phyloP scores from a whole-genome alignment of 2,329 filamentous ascomycete species.

The Ceratocystis alfenasii region DNA sequence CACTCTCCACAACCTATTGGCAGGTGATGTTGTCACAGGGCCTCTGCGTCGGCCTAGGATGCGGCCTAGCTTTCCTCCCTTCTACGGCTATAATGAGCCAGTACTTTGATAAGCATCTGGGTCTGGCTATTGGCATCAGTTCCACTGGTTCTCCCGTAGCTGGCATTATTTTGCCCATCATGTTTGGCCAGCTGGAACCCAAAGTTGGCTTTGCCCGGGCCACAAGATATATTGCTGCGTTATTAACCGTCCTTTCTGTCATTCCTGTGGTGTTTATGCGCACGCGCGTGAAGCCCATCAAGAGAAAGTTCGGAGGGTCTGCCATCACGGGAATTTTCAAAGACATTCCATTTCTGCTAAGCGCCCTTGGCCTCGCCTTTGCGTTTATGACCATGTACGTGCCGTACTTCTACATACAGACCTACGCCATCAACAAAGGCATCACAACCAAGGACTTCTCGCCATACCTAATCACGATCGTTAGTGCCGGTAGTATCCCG shows the following conservation, averaged over 20 bases:
- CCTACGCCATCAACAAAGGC: constrained; percentile 33
- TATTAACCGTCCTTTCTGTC: constrained; percentile 32
- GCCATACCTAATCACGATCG: constrained; percentile 34
- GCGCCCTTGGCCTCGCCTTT: constrained; percentile 31
- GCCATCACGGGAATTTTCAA: constrained; percentile 24
- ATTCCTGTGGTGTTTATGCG: constrained; percentile 33
- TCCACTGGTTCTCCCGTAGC: constrained; percentile 31
- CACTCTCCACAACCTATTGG: constrained; percentile 36
- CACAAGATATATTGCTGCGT: constrained; percentile 34
- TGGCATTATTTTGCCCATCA: constrained; percentile 32
- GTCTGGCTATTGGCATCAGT: constrained; percentile 29
- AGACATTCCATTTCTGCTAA: constrained; percentile 32
- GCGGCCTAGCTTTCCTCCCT: constrained; percentile 30
- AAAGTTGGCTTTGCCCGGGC: constrained; percentile 45
- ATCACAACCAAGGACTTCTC: constrained; percentile 30
- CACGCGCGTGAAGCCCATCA: constrained; percentile 29
- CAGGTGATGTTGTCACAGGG: constrained; percentile 33
- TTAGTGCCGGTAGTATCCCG: constrained; percentile 37
- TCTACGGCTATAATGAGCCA: constrained; percentile 31
- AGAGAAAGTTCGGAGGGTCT: constrained; percentile 19
- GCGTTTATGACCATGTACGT: constrained; percentile 38
- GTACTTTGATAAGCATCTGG: constrained; percentile 32
- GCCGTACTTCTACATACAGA: constrained; percentile 38
- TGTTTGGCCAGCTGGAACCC: constrained; percentile 35
- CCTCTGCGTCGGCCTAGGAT: constrained; percentile 32